Evolutionary conservation across 2,329 filamentous ascomycete genomes (phyloP).

Genomic region (Acephala macrosclerotiorum): DNA sequence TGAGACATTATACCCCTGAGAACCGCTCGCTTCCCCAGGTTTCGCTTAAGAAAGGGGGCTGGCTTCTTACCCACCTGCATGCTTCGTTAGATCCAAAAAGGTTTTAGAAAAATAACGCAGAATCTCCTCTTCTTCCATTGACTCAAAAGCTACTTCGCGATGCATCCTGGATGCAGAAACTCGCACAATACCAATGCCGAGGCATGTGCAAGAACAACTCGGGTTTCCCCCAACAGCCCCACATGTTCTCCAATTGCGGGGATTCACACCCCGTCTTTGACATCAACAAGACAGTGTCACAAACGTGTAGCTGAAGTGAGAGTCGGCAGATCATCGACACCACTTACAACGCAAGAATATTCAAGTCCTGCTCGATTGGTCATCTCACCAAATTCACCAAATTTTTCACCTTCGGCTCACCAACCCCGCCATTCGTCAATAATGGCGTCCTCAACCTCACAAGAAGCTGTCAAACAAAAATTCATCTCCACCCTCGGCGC

Average conservation of each 20-base stretch:
- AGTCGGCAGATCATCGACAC: no score
- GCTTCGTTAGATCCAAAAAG: background rate
- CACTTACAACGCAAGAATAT: no score
- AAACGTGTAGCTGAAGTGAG: background rate
- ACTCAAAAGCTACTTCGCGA: background rate
- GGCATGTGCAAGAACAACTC: background rate
- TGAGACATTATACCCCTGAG: background rate
- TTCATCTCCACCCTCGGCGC: conserved; percentile 15
- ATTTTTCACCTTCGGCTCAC: background rate
- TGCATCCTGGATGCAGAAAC: no score
- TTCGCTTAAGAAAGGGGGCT: conserved; percentile 2
- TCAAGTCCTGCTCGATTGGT: no score
- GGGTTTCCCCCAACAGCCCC: conserved; percentile 12
- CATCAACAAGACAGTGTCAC: background rate
- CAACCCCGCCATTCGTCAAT: background rate
- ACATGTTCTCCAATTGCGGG: conserved; percentile 17
- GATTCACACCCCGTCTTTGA: background rate
- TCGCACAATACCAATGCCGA: background rate
- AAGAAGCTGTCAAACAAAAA: conserved; percentile 10
- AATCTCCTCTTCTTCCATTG: no score
- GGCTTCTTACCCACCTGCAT: background rate
- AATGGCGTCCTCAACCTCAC: background rate
- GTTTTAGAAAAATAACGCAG: no score
- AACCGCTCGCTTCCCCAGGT: background rate
- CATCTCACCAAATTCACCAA: no score